These are phyloP conservation scores for Brassica napus DNA, from an alignment of 345 rosid species.

Conservation along the genomic window DNA sequence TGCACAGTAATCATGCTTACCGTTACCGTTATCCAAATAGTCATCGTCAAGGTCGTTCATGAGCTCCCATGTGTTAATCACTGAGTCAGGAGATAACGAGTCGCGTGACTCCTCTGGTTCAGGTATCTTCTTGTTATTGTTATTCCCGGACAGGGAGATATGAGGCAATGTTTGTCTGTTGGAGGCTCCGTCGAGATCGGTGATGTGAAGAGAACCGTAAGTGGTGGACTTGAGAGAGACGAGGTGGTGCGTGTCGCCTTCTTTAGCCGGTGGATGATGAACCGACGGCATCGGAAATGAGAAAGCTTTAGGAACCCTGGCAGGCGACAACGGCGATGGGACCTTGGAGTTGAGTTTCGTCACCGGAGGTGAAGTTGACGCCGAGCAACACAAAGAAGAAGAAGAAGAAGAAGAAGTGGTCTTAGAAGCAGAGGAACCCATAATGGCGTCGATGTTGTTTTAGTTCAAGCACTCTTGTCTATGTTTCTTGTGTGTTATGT, in stretches of 20 bases:
- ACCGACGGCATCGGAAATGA: slow-evolving; percentile 67
- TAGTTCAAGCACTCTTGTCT: slow-evolving; percentile 14
- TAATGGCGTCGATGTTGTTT: slow-evolving; percentile 19
- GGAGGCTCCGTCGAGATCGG: slow-evolving; percentile 17
- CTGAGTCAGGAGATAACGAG: slow-evolving; percentile 68
- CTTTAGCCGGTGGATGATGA: slow-evolving; percentile 74
- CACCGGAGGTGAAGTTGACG: slow-evolving; percentile 31
- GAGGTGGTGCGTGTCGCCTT: slow-evolving; percentile 88
- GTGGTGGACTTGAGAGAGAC: slow-evolving; percentile 88
- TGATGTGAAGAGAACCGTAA: slow-evolving; percentile 69
- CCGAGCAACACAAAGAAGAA: slow-evolving; percentile 15
- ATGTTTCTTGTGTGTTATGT: slow-evolving; percentile 12
- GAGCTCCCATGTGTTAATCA: slow-evolving; percentile 94
- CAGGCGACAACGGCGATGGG: not conserved
- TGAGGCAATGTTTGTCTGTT: slow-evolving; percentile 29
- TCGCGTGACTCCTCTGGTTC: slow-evolving; percentile 9
- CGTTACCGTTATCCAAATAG: slow-evolving; percentile 9
- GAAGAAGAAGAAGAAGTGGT: slow-evolving; percentile 35
- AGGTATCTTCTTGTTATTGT: not conserved
- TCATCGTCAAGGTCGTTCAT: slow-evolving; percentile 87
- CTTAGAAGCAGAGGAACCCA: slow-evolving; percentile 82
- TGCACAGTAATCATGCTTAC: not conserved
- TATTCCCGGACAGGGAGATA: slow-evolving; percentile 22
- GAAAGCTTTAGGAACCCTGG: slow-evolving; percentile 43
- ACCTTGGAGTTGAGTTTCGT: not conserved